These are phyloP conservation scores for Fusarium sacchari DNA, from an alignment of 2,329 filamentous ascomycete genomes.

Conservation along the genomic window DNA sequence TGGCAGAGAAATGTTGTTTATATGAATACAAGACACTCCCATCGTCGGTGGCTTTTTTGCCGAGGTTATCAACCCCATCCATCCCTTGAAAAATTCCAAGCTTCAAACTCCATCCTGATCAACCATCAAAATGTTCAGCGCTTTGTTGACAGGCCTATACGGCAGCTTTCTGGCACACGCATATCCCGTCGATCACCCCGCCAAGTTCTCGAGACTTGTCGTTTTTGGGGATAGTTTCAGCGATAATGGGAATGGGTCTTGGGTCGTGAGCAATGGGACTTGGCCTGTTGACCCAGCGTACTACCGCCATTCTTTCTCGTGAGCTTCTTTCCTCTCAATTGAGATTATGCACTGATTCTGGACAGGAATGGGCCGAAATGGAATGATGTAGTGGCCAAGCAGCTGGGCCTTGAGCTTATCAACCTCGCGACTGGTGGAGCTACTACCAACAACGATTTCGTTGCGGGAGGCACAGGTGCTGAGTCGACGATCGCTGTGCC, in stretches of 20 bases:
- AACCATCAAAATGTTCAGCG: not conserved
- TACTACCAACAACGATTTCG: slow-evolving; percentile 19
- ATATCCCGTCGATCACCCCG: not conserved
- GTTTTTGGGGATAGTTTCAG: slow-evolving; percentile 36
- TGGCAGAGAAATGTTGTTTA: not conserved
- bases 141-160: not conserved
- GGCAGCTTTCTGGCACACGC: not conserved
- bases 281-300: slow-evolving; percentile 32
- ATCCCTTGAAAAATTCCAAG: not conserved
- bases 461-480: slow-evolving; percentile 23
- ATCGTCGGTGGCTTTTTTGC: slow-evolving; percentile 4
- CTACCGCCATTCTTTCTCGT: slow-evolving; percentile 30
- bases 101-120: not conserved
- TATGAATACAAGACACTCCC: slow-evolving; percentile 15
- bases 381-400: slow-evolving; percentile 16
- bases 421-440: slow-evolving; percentile 28
- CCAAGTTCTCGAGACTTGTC: not conserved
- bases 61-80: not conserved
- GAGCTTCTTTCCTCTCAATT: accelerated
- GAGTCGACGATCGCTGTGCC: slow-evolving; percentile 18
- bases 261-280: slow-evolving; percentile 26
- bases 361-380: slow-evolving; percentile 16
- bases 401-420: slow-evolving; percentile 14
- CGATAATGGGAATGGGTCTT: slow-evolving; percentile 31
- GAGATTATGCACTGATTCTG: accelerated